Evolutionary conservation across 1,284 basidiomycete genomes (phyloP), one percentile per base, ranked within the genome.

Genomic region (Melampsora americana): DNA sequence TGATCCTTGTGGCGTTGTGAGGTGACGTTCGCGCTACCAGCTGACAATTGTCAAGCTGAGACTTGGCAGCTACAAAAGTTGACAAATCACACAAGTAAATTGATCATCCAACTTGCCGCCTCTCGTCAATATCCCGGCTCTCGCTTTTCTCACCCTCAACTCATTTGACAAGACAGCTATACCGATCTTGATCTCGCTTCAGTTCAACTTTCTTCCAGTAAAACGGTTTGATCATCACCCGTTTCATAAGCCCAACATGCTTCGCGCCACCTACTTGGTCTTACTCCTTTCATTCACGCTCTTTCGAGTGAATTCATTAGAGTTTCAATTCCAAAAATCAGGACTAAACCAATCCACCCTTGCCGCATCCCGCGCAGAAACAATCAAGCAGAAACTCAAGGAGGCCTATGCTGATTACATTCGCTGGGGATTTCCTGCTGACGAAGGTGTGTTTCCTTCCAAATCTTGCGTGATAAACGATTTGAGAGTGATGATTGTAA

Each of bases 361-460:
- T 28, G 65, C 66, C 32, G 48, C 44, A 50, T 46, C 59, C n/a
- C 56, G 66, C n/a, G 66, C 73, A 6, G 73, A 62, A 50, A 35
- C 35, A 18, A 65, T 75, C 28, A 67, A 68, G n/a, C 18, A 14
- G 12, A 42, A 50, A n/a, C 68, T 75, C 44, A 2, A 28, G 20
- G 14, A 23, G 26, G 73, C 73, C 42, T 75, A 66, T 65, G 42
- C 67, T 53, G 66, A 75, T 46, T 75, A 75, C 32, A 46, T 75
- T 32, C 44, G 46, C 26, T 68, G 39, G 20, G 73, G 66, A 39
- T 75, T 48, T 23, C 73, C 73, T 16, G 39, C 6, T 0, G 73
- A 75, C 32, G 73, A 75, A 64, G 59, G 73, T 75, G 20, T 20
- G 66, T 48, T 46, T n/a, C 16, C 28, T 50, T 44, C 48, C 44